Base-by-base conservation (phyloP, 1,284 basidiomycete genomes). In the Cryptococcus depauperatus region DNA sequence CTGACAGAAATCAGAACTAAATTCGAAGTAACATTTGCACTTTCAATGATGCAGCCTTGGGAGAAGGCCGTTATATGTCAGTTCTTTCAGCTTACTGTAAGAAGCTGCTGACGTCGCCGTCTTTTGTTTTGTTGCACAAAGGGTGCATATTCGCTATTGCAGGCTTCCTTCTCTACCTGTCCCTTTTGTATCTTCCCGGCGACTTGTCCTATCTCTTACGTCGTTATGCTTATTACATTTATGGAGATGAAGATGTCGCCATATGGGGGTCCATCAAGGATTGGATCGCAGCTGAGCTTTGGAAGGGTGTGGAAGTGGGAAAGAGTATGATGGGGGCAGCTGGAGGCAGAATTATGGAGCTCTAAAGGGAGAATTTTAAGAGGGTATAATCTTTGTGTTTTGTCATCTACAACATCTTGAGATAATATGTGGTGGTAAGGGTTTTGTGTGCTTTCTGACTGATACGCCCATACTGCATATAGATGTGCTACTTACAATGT, bases 171-270 rank as follows among this genome's bases (percentile, higher is more conserved):
- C 66, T 73, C 58, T 68, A 64, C 60, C 52, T 63, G 52, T 69
- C 69, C 19, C 54, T 69, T 28, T 56, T 56, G 46, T 71, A 70
- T 56, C 61, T 65, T 48, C 71, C 71, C 7, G 43, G 47, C 8
- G 68, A 73, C 52, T 39, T 69, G 39, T 49, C 52, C 21, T 71
- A 71, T 57, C 56, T 73, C 22, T 54, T 60, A 22, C 55, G 61
- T 7, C 61, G 71, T 28, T 66, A 65, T 52, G 56, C 65, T 26
- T 73, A 71, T 57, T 73, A 73, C 48, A 58, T 71, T 6, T 68
- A 61, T 41, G 71, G 65, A 4, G 68, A 71, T 49, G 69, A 72
- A 52, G 56, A 35, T 13, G 26, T 19, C 26, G 18, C 35, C 10
- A 30, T 30, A 13, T n/a, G n/a, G n/a, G 46, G 42, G n/a, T 30